These are phyloP conservation scores for Phellopilus nigrolimitatus DNA, from an alignment of 1,284 basidiomycete species.

Conservation along the genomic window DNA sequence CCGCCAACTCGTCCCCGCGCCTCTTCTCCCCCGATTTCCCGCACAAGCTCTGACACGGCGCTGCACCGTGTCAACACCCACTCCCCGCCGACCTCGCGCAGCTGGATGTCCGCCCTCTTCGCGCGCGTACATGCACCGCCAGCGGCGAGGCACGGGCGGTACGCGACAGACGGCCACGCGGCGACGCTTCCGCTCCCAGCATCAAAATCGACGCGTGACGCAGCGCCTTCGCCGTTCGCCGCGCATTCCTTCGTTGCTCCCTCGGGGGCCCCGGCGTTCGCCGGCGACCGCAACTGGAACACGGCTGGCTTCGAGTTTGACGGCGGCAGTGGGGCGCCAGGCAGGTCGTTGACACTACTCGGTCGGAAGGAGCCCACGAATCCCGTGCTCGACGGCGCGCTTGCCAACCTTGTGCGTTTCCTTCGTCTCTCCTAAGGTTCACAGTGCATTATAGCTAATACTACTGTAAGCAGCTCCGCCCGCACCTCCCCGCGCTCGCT, in stretches of 20 bases:
- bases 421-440: neutral
- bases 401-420: slow-evolving; percentile 57
- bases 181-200: slow-evolving; percentile 10
- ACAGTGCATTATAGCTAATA: too few relatives aligned
- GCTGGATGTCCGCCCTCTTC: slow-evolving; percentile 25
- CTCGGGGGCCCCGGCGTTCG: slow-evolving; percentile 76
- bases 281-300: slow-evolving; percentile 55
- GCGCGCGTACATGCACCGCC: slow-evolving; percentile 9
- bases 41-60: slow-evolving; percentile 14
- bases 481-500: slow-evolving; percentile 74
- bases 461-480: slow-evolving; percentile 49
- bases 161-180: slow-evolving; percentile 6
- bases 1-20: neutral
- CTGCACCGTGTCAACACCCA: slow-evolving; percentile 5
- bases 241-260: slow-evolving; percentile 57
- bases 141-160: slow-evolving; percentile 1
- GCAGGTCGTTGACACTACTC: slow-evolving; percentile 41
- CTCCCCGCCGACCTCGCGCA: slow-evolving; percentile 18
- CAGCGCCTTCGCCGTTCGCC: slow-evolving; percentile 48
- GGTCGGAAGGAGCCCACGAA: slow-evolving; percentile 53
- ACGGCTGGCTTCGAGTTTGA: slow-evolving; percentile 37
- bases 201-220: neutral
- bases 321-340: slow-evolving; percentile 31
- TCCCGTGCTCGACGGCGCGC: slow-evolving; percentile 45
- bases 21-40: neutral